Conservation (phyloP, 75 land plant genomes). For the Gnetum montanum region DNA sequence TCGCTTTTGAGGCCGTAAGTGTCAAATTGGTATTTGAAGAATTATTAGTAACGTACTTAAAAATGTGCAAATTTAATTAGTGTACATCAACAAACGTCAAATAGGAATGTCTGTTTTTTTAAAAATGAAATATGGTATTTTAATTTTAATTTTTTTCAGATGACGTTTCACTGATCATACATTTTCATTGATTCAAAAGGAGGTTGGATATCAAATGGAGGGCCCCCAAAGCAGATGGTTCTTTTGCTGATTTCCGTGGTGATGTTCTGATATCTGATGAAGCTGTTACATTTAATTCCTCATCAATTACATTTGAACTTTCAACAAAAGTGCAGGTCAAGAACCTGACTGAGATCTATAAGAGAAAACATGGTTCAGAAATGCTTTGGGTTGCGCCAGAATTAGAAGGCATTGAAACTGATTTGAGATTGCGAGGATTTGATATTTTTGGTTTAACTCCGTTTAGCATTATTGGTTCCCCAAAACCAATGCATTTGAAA, state of each 20-base stretch:
- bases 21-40: too few relatives aligned
- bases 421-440: slow-evolving; percentile 81
- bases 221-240: slow-evolving; percentile 93
- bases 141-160: too few relatives aligned
- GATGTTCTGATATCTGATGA: slow-evolving; percentile 84
- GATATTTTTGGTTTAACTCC: slow-evolving; percentile 61
- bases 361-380: slow-evolving; percentile 3
- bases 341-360: slow-evolving; percentile 32
- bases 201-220: slow-evolving; percentile 94
- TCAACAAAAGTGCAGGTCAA: slow-evolving; percentile 59
- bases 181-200: slow-evolving; percentile 24
- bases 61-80: too few relatives aligned
- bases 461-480: slow-evolving; percentile 47
- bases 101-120: too few relatives aligned
- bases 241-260: slow-evolving; percentile 85
- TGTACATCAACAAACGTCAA: too few relatives aligned
- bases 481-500: slow-evolving; percentile 70
- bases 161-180: neutral
- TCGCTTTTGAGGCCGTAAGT: slow-evolving; percentile 83
- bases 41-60: too few relatives aligned
- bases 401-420: slow-evolving; percentile 67
- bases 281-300: slow-evolving; percentile 54
- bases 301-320: slow-evolving; percentile 83
- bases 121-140: too few relatives aligned
- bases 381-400: slow-evolving; percentile 27